Conservation (phyloP, 2,329 filamentous ascomycete genomes). For the Alternaria arbusti region DNA sequence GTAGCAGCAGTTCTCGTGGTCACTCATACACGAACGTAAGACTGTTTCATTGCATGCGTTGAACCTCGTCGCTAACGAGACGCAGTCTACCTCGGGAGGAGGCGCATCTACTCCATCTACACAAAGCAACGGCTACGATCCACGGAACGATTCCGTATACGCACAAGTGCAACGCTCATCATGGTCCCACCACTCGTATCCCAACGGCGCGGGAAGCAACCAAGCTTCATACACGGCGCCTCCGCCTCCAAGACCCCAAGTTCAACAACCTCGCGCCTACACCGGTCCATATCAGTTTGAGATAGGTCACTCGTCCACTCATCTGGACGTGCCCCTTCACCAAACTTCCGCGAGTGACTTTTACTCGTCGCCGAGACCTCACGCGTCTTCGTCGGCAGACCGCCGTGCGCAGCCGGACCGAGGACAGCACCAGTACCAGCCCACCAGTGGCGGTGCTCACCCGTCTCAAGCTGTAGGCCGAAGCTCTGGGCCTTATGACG, state of each 20-base stretch:
- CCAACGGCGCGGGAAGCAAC: background rate
- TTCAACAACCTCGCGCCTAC: background rate
- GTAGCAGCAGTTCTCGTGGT: background rate
- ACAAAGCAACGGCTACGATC: background rate
- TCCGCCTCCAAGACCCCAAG: background rate
- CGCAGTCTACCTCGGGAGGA: background rate
- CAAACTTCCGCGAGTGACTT: background rate
- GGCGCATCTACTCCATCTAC: background rate
- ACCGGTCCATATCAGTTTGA: background rate
- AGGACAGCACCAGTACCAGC: background rate
- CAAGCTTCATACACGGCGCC: background rate
- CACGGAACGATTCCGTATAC: background rate
- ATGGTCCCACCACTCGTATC: background rate
- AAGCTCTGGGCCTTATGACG: conserved; percentile 2
- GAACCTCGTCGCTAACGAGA: background rate
- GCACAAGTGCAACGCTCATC: background rate
- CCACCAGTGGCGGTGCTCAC: background rate
- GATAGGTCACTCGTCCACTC: background rate
- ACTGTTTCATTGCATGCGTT: background rate
- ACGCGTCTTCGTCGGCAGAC: background rate
- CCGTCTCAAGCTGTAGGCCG: background rate
- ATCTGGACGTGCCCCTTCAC: background rate
- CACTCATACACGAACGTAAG: background rate
- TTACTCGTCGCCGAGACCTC: background rate
- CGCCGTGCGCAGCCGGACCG: background rate